phyloP scores from a whole-genome alignment of 164 flowering plant genomes.

The Cinnamomum micranthum region DNA sequence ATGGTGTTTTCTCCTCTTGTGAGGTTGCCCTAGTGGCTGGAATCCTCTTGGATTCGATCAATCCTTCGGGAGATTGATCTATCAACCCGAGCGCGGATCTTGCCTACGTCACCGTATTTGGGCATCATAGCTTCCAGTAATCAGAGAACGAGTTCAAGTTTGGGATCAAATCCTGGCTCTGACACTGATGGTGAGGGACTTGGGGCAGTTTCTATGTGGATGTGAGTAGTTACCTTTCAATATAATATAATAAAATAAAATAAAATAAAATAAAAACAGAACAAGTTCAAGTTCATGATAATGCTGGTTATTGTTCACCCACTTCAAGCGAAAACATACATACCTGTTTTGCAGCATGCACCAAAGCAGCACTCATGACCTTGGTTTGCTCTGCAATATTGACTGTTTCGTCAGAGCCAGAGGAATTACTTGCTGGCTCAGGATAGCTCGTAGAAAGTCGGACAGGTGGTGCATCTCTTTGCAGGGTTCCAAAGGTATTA shows the following conservation, averaged over 20 bases:
- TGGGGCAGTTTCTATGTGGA: no score
- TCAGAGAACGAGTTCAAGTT: no score
- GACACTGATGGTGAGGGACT: no score
- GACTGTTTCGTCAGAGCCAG: slow-evolving; percentile 41
- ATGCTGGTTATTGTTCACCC: neutral
- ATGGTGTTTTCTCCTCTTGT: no score
- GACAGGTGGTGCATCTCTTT: slow-evolving; percentile 88
- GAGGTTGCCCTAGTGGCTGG: no score
- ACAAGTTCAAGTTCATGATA: neutral
- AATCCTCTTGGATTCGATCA: no score
- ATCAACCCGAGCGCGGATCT: no score
- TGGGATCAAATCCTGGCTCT: no score
- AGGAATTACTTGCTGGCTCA: slow-evolving; percentile 53
- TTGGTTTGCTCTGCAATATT: slow-evolving; percentile 65
- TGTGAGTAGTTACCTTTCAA: neutral
- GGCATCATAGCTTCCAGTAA: no score
- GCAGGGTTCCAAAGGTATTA: slow-evolving; percentile 74
- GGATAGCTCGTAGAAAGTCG: slow-evolving; percentile 78
- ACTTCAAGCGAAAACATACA: neutral
- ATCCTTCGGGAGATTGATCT: no score
- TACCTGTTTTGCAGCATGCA: slow-evolving; percentile 94
- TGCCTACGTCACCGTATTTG: no score
- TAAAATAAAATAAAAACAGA: neutral
- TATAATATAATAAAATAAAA: neutral
- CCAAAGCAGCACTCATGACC: slow-evolving; percentile 67